Percentiles rank a stretch among this genome's conserved stretches.
Conservation (phyloP, 768 basidiomycete species). For the Albatrellus ellisii region DNA sequence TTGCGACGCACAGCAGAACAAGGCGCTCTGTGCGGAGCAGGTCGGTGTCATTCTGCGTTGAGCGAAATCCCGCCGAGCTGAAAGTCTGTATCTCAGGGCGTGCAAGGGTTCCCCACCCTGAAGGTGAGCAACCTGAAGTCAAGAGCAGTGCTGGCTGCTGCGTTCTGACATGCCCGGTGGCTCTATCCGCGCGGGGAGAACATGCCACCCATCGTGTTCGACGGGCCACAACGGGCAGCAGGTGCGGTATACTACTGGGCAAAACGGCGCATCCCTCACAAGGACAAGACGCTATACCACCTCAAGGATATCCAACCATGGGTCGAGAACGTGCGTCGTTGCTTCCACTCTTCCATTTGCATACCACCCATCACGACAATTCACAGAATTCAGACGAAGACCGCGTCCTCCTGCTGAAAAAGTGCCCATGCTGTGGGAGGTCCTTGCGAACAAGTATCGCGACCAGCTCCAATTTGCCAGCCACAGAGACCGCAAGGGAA, state of each 20-base stretch:
- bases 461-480: slow-evolving; percentile 48
- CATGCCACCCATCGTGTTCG: slow-evolving; percentile 49
- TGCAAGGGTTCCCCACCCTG: slow-evolving; percentile 89
- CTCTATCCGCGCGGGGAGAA: slow-evolving; percentile 69
- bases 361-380: not conserved
- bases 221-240: slow-evolving; percentile 56
- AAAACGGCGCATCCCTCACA: slow-evolving; percentile 58
- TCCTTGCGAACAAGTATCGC: slow-evolving; percentile 60
- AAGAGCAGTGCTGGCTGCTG: not conserved
- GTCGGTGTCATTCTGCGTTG: slow-evolving; percentile 19
- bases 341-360: not conserved
- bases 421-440: slow-evolving; percentile 73
- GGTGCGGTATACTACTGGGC: slow-evolving; percentile 68
- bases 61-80: not conserved
- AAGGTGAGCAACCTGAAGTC: slow-evolving; percentile 41
- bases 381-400: slow-evolving; percentile 27
- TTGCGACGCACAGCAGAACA: slow-evolving; percentile 67
- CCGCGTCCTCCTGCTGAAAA: slow-evolving; percentile 57
- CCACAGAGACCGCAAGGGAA: slow-evolving; percentile 56
- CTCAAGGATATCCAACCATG: slow-evolving; percentile 49
- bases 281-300: slow-evolving; percentile 46
- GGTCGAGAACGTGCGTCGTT: slow-evolving; percentile 53
- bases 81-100: slow-evolving; percentile 43
- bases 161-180: slow-evolving; percentile 21
- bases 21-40: slow-evolving; percentile 71